Percentiles rank a stretch among this genome's conserved stretches.
phyloP scores from a whole-genome alignment of 192 early-diverging fungal species.

The Linderina pennispora region DNA sequence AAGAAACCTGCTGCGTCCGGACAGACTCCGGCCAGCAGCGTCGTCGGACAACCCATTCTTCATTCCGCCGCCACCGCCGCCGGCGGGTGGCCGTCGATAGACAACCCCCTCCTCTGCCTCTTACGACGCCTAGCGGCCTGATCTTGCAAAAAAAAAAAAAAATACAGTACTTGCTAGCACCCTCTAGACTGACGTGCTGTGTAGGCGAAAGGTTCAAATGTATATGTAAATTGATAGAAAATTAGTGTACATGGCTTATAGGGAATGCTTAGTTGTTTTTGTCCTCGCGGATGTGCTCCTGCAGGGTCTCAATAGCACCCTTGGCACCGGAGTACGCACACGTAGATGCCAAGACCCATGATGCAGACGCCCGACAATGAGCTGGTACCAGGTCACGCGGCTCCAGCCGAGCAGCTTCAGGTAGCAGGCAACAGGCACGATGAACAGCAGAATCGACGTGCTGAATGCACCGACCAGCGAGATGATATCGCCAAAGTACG shows the following conservation, averaged over 20 bases:
- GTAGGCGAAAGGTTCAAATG: too few species aligned
- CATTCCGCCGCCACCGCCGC: neutral
- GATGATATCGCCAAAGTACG: constrained; percentile 75
- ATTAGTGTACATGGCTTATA: too few species aligned
- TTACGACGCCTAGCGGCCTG: too few species aligned
- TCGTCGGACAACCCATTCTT: neutral
- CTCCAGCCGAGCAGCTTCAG: constrained; percentile 60
- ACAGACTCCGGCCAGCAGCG: neutral
- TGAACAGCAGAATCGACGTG: constrained; percentile 68
- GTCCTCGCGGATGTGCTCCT: constrained; percentile 7
- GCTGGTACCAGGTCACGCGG: constrained; percentile 38
- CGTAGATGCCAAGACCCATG: constrained; percentile 21
- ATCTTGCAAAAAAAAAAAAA: too few species aligned
- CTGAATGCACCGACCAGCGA: constrained; percentile 67
- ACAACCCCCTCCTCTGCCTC: too few species aligned
- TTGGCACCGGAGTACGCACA: too few species aligned
- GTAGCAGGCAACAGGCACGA: constrained; percentile 69
- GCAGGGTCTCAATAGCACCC: constrained; percentile 30
- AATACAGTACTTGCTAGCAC: too few species aligned
- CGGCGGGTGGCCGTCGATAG: neutral
- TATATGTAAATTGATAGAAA: too few species aligned
- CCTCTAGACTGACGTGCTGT: too few species aligned
- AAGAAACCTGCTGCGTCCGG: neutral
- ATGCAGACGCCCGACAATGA: too few species aligned
- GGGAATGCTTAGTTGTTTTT: too few species aligned